These are phyloP conservation scores for Kitagawia praeruptora DNA, from an alignment of 129 eudicot species.

Conservation along the genomic window DNA sequence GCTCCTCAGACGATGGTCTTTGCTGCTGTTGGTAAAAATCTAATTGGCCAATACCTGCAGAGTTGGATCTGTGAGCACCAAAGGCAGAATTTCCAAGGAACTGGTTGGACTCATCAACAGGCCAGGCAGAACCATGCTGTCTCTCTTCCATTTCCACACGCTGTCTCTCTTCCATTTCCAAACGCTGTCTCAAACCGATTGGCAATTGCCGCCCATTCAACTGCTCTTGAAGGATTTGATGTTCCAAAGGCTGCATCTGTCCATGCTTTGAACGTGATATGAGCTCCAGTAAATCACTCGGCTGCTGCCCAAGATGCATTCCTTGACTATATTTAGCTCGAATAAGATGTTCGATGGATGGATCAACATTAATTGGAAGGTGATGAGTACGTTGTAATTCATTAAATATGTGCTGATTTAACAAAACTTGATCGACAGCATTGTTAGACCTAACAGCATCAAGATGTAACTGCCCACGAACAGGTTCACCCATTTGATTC, in stretches of 20 bases:
- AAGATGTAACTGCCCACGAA: constrained; percentile 38
- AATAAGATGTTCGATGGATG: constrained; percentile 59
- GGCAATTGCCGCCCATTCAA: constrained; percentile 57
- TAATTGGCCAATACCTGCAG: constrained; percentile 45
- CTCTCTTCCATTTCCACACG: constrained; percentile 74
- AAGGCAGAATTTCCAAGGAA: constrained; percentile 33
- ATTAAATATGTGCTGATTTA: constrained; percentile 62
- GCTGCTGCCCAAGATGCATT: constrained; percentile 45
- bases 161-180: constrained; percentile 83
- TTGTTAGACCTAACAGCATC: constrained; percentile 50
- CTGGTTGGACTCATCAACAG: constrained; percentile 44
- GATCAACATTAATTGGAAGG: constrained; percentile 54
- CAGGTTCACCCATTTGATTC: constrained; percentile 54
- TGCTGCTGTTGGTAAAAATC: constrained; percentile 62
- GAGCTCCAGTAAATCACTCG: constrained; percentile 51
- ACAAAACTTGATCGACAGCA: constrained; percentile 51
- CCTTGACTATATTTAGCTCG: constrained; percentile 65
- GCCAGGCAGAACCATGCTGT: constrained; percentile 47
- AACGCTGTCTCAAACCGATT: constrained; percentile 59
- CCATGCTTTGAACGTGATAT: constrained; percentile 67
- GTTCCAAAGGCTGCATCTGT: constrained; percentile 58
- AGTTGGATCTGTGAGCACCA: constrained; percentile 38
- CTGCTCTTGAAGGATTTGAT: constrained; percentile 60
- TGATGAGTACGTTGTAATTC: constrained; percentile 56
- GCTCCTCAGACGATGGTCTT: constrained; percentile 46